Evolutionary conservation across 768 basidiomycete species (phyloP), one percentile per base, ranked within the genome.

Genomic region (Flagelloscypha sp.): DNA sequence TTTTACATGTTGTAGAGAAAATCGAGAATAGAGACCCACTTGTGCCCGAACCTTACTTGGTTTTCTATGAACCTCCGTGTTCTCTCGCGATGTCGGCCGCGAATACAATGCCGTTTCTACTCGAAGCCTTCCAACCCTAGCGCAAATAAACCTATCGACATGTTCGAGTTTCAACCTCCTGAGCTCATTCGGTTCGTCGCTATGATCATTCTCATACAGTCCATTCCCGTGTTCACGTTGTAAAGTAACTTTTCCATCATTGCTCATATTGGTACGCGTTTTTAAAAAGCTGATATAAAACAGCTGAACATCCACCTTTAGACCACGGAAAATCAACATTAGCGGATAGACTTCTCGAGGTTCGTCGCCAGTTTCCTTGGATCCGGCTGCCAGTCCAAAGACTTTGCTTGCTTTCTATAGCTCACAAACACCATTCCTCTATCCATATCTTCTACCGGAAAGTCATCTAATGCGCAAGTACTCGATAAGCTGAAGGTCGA

Each of bases 321-420:
- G 85, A 95, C 57, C 93, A 95, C 58, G 94, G 94, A 35, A 98
- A 97, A 67, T 92, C 88, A 4, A 95, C 90, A 4, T 65, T 95
- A 38, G 88, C 90, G 5, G 93, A 95, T 52, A 66, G 85, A 46
- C 62, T 87, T 41, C 63, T 88, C 15, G 87, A 86, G 74, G 87
- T 83, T 46, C 25, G 46, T 55, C 3, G 10, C 9, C 11, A 41
- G 22, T 13, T 36, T 16, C 7, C 16, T 18, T 23, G 21, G 33
- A 34, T 17, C n/a, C 37, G 42, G 15, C 23, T 13, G 9, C 20
- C 6, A 19, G 16, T 38, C 18, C 24, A 35, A 31, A 47, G 28
- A 21, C 51, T 44, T 40, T 55, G 30, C 10, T 27, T 37, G n/a
- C n/a, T n/a, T 48, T 35, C 29, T 57, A 18, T 55, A 98, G 81